Percentiles rank a stretch among this genome's conserved stretches.
phyloP scores from a whole-genome alignment of 768 basidiomycete species.

The Lentinula boryana region DNA sequence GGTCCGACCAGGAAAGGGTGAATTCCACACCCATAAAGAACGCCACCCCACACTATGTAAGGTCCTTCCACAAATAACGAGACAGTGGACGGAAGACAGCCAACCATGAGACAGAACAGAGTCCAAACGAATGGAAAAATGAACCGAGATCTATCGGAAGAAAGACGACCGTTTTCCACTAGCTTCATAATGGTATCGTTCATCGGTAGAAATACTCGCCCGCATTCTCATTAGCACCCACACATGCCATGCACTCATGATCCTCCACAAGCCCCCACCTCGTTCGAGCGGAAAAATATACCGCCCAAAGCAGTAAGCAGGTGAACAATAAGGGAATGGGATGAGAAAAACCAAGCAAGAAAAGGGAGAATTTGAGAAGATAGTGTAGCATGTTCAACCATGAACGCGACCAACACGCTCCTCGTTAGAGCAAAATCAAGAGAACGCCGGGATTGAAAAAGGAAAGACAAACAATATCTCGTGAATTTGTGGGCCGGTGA shows the following conservation, averaged over 20 bases:
- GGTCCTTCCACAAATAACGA: too few relatives aligned
- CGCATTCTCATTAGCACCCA: too few relatives aligned
- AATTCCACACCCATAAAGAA: too few relatives aligned
- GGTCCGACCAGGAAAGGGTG: too few relatives aligned
- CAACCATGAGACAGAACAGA: too few relatives aligned
- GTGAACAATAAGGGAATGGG: background rate
- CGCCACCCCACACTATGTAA: too few relatives aligned
- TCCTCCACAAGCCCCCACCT: background rate
- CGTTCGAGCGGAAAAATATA: background rate
- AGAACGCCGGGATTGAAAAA: background rate
- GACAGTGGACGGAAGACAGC: too few relatives aligned
- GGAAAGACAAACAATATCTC: background rate
- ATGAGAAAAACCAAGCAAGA: background rate
- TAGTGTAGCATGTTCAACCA: background rate
- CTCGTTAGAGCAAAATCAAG: slow-evolving; percentile 9
- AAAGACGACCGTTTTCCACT: background rate
- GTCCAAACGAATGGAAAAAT: too few relatives aligned
- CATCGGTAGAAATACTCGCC: too few relatives aligned
- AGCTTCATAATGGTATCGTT: too few relatives aligned
- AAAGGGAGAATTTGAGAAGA: background rate
- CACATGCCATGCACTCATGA: background rate
- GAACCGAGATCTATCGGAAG: too few relatives aligned
- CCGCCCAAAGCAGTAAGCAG: background rate
- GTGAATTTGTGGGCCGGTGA: background rate
- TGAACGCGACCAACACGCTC: slow-evolving; percentile 10